Percentiles rank a stretch among this genome's conserved stretches.
Conservation (phyloP, 78 protist genomes). For the Guillardia theta region DNA sequence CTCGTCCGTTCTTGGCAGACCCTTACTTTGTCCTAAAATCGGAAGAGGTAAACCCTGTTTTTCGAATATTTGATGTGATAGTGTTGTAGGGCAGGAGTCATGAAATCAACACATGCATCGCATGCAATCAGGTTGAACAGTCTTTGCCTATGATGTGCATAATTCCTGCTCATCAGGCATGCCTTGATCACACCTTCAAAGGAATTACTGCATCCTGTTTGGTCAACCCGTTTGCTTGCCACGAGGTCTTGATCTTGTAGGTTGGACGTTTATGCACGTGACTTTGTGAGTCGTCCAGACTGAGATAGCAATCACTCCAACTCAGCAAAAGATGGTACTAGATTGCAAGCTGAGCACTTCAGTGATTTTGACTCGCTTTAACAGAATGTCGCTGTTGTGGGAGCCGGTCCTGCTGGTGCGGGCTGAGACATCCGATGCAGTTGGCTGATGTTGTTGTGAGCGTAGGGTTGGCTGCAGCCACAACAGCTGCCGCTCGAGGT, state of each 20-base stretch:
- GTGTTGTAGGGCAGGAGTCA: background rate
- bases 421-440: background rate
- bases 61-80: background rate
- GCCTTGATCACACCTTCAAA: constrained; percentile 67
- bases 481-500: constrained; percentile 52
- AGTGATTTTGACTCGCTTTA: too few relatives aligned
- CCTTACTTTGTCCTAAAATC: constrained; percentile 58
- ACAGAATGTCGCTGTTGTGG: constrained; percentile 56
- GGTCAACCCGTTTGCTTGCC: too few relatives aligned
- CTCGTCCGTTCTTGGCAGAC: constrained; percentile 71
- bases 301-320: too few relatives aligned
- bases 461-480: constrained; percentile 54
- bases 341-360: too few relatives aligned
- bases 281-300: too few relatives aligned
- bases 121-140: constrained; percentile 59
- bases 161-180: constrained; percentile 27
- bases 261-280: too few relatives aligned
- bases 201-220: background rate
- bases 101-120: constrained; percentile 71
- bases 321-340: too few relatives aligned
- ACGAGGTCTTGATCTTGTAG: too few relatives aligned
- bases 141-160: background rate
- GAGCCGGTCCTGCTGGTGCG: constrained; percentile 64
- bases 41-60: background rate
- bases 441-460: background rate